Evolutionary conservation across 1,284 basidiomycete species (phyloP), one percentile per base, ranked within the genome.

Genomic region (Cutaneotrichosporon daszewskae): DNA sequence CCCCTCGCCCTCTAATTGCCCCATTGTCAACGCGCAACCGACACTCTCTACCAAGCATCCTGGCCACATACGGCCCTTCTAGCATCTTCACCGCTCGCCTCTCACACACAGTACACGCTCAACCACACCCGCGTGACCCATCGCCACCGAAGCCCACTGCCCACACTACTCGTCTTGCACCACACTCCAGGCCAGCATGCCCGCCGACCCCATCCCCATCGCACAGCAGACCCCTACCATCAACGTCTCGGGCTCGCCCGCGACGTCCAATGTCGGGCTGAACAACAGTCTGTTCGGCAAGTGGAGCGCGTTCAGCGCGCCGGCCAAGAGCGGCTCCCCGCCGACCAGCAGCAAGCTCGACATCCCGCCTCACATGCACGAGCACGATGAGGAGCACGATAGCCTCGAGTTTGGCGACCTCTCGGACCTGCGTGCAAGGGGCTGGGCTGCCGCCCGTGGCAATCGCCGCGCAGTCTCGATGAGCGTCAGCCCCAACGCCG

Each of bases 381-480:
- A 55, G 24, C 51, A 57, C 19, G 52, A 57, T 32, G 59, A 61
- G 26, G 35, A 58, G 19, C 58, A 63, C 49, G 62, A 60, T 33
- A 49, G 52, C 14, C 57, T 64, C 35, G 63, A 66, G 40, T 63
- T 66, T 53, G 65, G 62, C 23, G 66, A 68, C 53, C 37, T 60
- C 14, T 45, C 37, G 19, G 62, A 63, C 41, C 40, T 62, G 32
- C 55, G 52, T 27, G 42, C 47, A 5, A 39, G 53, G 17, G 53
- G 53, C 5, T 66, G 63, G 64, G 49, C 49, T 5, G 46, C 51
- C 3, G 53, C 38, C 10, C 48, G 49, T 11, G 50, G 54, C 19
- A 43, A 46, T 35, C 45, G 61, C 19, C 40, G 66, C 26, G 58
- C 64, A 16, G 59, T 59, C 35, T 58, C 55, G 27, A 56, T 63